Evolutionary conservation across 1,139 yeast species (phyloP), one percentile per base, ranked within the genome.

Genomic region (Suhomyces chickasaworum): DNA sequence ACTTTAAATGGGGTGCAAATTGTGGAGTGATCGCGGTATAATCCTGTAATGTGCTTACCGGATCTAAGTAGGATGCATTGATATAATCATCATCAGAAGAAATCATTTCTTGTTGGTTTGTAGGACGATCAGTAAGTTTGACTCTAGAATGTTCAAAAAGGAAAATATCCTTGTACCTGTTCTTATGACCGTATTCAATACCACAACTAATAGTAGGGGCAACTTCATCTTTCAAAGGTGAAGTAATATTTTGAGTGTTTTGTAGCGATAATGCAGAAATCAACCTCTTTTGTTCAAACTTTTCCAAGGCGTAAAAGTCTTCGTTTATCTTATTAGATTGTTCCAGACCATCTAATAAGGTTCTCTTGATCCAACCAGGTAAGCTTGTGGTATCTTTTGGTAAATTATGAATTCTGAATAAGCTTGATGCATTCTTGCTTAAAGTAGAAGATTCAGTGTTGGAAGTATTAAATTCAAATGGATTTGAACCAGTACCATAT

Each of bases 101-200:
- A 2, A 43, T 23, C 8, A n/a, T 15, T 12, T 32, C 44, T 5
- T 13, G 15, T 17, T 13, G 20, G 5, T 39, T 34, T 22, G 17
- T 20, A 2, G 38, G 27, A 9, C 21, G 33, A 43, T 65, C 64
- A 47, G 46, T 64, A 55, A 64, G 66, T 52, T 75, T 78, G 15
- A 89, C 96, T 48, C 96, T 70, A 10, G 93, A 80, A 58, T 86
- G 90, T 55, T 86, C 93, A 63, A 81, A 89, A n/a, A 95, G 85
- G 56, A 87, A 77, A 41, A 89, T 86, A 61, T 89, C 90, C 52
- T 86, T 83, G 67, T 89, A 89, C 48, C 96, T 66, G 64, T 89
- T 89, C 61, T 88, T 83, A 53, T 75, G 72, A 13, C 95, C 95
- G 48, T 77, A 76, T 61, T 88, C 95, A 44, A 88, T 80, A 2